Evolutionary conservation across 495 filamentous ascomycete species (phyloP).

Genomic region (Saxispiralis lemnorum): DNA sequence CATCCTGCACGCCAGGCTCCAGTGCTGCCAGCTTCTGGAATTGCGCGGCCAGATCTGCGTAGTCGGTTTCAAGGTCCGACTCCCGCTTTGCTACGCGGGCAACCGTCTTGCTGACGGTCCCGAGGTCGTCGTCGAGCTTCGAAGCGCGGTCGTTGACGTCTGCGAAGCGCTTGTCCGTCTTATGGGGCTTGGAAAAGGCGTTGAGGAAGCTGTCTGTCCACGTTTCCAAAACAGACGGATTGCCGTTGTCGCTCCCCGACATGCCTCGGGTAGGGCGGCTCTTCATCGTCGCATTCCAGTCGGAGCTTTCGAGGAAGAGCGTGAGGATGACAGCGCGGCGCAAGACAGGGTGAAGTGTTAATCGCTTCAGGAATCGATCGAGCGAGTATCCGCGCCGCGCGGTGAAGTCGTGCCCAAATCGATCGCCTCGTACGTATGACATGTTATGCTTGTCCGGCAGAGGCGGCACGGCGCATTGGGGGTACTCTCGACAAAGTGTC

Average conservation of each 20-base stretch:
- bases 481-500: constrained; percentile 66
- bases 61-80: constrained; percentile 73
- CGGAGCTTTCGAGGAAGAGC: constrained; percentile 74
- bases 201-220: constrained; percentile 95
- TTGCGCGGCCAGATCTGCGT: constrained; percentile 73
- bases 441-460: constrained; percentile 97
- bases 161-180: constrained; percentile 84
- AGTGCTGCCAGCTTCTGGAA: constrained; percentile 80
- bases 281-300: constrained; percentile 95
- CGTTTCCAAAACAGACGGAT: constrained; percentile 66
- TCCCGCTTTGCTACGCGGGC: constrained; percentile 77
- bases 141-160: constrained; percentile 84
- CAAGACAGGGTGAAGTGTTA: constrained; percentile 75
- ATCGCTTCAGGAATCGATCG: constrained; percentile 73
- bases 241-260: constrained; percentile 32
- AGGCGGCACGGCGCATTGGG: constrained; percentile 80
- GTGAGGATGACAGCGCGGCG: constrained; percentile 66
- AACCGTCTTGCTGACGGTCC: constrained; percentile 82
- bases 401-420: constrained; percentile 91
- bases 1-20: constrained; percentile 71
- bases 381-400: constrained; percentile 73
- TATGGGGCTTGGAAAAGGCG: constrained; percentile 88
- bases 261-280: constrained; percentile 46
- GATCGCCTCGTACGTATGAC: constrained; percentile 90
- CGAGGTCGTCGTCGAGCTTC: constrained; percentile 88